A percentile compares a stretch with the other conserved stretches of the same genome.
phyloP scores from a whole-genome alignment of 1,284 basidiomycete genomes.

The Coriolopsis trogii region DNA sequence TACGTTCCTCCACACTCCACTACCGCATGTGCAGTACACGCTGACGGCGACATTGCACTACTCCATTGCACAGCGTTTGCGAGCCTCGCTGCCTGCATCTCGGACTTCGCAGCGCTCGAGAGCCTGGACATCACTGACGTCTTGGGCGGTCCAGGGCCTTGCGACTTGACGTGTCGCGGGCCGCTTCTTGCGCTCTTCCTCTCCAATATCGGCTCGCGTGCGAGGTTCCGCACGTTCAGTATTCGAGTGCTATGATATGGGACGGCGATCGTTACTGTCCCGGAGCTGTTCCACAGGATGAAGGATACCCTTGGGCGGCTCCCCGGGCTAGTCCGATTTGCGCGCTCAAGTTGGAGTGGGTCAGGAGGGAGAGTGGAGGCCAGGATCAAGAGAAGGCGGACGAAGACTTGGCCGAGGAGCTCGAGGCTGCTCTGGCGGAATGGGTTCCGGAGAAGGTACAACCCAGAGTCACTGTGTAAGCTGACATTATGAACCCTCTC shows the following conservation, averaged over 20 bases:
- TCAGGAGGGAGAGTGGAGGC: neutral
- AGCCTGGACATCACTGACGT: neutral
- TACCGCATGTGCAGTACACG: conserved; percentile 62
- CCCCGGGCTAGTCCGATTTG: neutral
- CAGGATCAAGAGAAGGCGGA: too few species aligned
- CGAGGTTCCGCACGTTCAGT: neutral
- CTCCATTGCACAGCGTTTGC: neutral
- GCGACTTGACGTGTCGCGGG: neutral
- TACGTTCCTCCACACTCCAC: neutral
- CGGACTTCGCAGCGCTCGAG: neutral
- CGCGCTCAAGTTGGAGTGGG: neutral
- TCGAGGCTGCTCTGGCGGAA: too few species aligned
- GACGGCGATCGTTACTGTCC: neutral
- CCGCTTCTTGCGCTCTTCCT: neutral
- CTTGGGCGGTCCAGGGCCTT: neutral
- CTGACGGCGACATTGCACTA: conserved; percentile 71
- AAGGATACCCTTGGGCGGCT: neutral
- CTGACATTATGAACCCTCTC: too few species aligned
- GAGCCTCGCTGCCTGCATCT: neutral
- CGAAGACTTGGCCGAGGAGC: too few species aligned
- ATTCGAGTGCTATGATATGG: neutral
- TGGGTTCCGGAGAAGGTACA: too few species aligned
- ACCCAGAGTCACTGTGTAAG: too few species aligned
- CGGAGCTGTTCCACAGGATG: neutral
- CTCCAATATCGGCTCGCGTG: neutral